Evolutionary conservation across 2,329 filamentous ascomycete genomes (phyloP).

Genomic region (Tympanopsis confertula): DNA sequence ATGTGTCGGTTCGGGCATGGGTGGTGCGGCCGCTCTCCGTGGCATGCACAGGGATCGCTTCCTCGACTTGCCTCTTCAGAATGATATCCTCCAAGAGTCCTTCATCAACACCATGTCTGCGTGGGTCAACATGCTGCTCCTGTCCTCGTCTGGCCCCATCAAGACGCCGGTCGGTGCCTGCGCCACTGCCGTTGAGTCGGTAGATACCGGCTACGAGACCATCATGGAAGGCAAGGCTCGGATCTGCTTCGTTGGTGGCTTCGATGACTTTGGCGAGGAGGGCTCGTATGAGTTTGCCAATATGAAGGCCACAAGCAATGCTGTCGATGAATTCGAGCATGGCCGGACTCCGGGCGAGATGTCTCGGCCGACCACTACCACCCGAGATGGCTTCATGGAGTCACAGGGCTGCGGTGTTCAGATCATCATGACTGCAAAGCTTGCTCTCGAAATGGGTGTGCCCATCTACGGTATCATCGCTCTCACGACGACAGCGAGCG

Average conservation of each 20-base stretch:
- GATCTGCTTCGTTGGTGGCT: conserved; percentile 93
- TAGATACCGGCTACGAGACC: conserved; percentile 96
- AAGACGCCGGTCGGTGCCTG: conserved; percentile 97
- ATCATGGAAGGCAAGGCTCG: conserved; percentile 97
- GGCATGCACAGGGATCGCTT: conserved; percentile 98
- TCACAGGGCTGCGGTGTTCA: conserved; percentile 97
- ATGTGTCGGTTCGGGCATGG: conserved; percentile 96
- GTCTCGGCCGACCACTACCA: conserved; percentile 94
- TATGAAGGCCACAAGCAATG: conserved; percentile 99
- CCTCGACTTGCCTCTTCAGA: conserved; percentile 93
- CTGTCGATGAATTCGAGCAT: conserved; percentile 88
- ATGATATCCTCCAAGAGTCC: conserved; percentile 96
- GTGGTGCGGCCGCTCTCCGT: conserved; percentile 79
- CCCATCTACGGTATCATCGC: conserved; percentile 93
- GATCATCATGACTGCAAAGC: conserved; percentile 92
- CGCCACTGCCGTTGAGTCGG: conserved; percentile 90
- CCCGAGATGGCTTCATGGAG: conserved; percentile 97
- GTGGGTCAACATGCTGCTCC: conserved; percentile 97
- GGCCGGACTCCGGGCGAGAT: conserved; percentile 93
- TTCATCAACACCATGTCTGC: conserved; percentile 99
- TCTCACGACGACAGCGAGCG: conserved; percentile 87
- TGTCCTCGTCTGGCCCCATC: conserved; percentile 95
- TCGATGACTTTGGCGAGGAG: conserved; percentile 98
- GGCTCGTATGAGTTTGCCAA: conserved; percentile 99
- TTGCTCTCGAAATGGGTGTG: conserved; percentile 95